phyloP scores from a whole-genome alignment of 1,139 yeast species.

The Wickerhamomyces sp. region DNA sequence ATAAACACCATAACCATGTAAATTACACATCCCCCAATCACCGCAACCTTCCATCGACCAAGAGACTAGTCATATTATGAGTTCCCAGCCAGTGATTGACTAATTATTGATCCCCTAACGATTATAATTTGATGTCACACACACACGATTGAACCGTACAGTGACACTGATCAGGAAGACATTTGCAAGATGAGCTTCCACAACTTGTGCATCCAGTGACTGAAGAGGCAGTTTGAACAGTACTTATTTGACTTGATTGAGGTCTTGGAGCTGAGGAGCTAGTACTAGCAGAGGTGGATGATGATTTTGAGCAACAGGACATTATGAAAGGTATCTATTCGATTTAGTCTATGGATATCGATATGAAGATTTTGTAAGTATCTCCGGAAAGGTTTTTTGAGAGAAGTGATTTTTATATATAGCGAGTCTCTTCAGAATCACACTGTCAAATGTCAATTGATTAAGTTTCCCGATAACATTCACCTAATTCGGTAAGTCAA shows the following conservation, averaged over 20 bases:
- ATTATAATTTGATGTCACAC: slow-evolving; percentile 20
- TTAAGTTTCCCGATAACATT: slow-evolving; percentile 5
- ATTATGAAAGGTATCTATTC: slow-evolving; percentile 6
- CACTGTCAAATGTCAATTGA: background rate
- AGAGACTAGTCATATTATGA: too few relatives aligned
- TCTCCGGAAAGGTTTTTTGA: background rate
- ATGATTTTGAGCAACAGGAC: slow-evolving; percentile 20
- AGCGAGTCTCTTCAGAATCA: too few relatives aligned
- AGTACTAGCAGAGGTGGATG: slow-evolving; percentile 6
- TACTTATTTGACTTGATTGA: slow-evolving; percentile 10
- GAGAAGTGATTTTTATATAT: background rate
- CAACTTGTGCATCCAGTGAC: slow-evolving; percentile 18
- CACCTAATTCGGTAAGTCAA: slow-evolving; percentile 13
- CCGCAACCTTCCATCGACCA: too few relatives aligned
- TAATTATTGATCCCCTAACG: background rate
- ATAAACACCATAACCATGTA: too few relatives aligned
- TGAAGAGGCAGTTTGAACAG: slow-evolving; percentile 18
- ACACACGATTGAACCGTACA: slow-evolving; percentile 20
- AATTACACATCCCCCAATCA: too few relatives aligned
- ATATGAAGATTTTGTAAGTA: too few relatives aligned
- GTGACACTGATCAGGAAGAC: slow-evolving; percentile 22
- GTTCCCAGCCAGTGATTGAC: too few relatives aligned
- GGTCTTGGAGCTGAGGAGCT: slow-evolving; percentile 3
- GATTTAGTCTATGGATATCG: too few relatives aligned
- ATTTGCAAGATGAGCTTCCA: slow-evolving; percentile 22